A percentile compares a stretch with the other conserved stretches of the same genome.
phyloP scores from a whole-genome alignment of 2,329 filamentous ascomycete genomes.

The Xylariaceae sp. region DNA sequence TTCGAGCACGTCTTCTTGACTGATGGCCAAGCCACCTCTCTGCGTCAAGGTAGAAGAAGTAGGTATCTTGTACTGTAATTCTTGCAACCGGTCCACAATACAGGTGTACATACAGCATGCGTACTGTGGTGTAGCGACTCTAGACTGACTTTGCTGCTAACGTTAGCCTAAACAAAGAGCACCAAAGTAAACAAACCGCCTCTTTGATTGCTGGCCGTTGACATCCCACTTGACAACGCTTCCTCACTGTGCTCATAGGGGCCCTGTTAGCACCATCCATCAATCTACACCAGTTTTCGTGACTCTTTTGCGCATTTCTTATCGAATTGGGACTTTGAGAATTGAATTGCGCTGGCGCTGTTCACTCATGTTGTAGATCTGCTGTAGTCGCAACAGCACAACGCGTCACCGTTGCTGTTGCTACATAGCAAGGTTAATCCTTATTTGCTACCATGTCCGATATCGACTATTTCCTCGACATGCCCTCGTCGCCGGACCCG shows the following conservation, averaged over 20 bases:
- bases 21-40: too few relatives aligned
- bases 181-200: constrained; percentile 29
- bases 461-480: constrained; percentile 26
- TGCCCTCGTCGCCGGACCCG: constrained; percentile 32
- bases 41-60: background rate
- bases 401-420: constrained; percentile 12
- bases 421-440: too few relatives aligned
- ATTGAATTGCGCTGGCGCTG: too few relatives aligned
- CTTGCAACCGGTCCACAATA: background rate
- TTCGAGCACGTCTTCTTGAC: too few relatives aligned
- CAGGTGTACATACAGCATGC: background rate
- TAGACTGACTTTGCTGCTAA: background rate
- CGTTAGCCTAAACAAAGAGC: constrained; percentile 12
- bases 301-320: too few relatives aligned
- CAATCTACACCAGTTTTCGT: too few relatives aligned
- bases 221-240: constrained; percentile 2
- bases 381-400: constrained; percentile 2
- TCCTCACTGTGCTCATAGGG: too few relatives aligned
- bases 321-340: too few relatives aligned
- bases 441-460: constrained; percentile 17
- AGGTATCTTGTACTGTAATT: too few relatives aligned
- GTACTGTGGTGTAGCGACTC: background rate
- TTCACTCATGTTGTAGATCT: too few relatives aligned
- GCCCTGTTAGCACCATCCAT: background rate
- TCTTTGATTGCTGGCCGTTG: constrained; percentile 19